phyloP scores from a whole-genome alignment of 2,329 filamentous ascomycete species.

The Apiospora hydei region DNA sequence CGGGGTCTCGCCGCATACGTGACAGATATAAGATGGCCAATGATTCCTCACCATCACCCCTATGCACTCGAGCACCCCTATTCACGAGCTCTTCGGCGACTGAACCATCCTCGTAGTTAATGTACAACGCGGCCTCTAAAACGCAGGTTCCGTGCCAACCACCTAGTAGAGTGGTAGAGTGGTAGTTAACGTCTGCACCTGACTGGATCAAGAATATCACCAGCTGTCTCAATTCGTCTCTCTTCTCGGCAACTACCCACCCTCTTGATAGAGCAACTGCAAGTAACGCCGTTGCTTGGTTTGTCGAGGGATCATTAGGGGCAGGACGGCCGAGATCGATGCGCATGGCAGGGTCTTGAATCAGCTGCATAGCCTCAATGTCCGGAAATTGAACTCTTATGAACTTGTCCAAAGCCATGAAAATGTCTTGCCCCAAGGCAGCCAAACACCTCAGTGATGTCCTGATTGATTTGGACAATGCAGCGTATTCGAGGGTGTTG shows the following conservation, averaged over 20 bases:
- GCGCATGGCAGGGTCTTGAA: background rate
- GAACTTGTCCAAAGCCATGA: background rate
- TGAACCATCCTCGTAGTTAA: background rate
- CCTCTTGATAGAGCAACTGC: background rate
- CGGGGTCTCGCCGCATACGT: too few species aligned
- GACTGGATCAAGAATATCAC: background rate
- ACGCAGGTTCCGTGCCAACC: too few species aligned
- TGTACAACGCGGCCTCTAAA: background rate
- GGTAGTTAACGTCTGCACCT: background rate
- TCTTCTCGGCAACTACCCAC: too few species aligned
- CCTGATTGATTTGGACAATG: rapidly evolving
- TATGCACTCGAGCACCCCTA: background rate
- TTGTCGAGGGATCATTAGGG: background rate
- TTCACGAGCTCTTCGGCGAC: background rate
- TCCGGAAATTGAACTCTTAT: rapidly evolving
- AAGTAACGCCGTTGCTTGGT: background rate
- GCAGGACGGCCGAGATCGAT: background rate
- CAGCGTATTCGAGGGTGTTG: background rate
- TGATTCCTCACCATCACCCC: background rate
- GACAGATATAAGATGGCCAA: background rate
- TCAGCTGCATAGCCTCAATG: background rate
- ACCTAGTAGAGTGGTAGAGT: too few species aligned
- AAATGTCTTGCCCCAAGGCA: background rate
- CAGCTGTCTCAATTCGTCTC: background rate
- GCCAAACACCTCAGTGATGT: background rate